These are phyloP conservation scores for Microbotryum lychnidis-dioicae DNA, from an alignment of 1,284 basidiomycete genomes.

Conservation along the genomic window DNA sequence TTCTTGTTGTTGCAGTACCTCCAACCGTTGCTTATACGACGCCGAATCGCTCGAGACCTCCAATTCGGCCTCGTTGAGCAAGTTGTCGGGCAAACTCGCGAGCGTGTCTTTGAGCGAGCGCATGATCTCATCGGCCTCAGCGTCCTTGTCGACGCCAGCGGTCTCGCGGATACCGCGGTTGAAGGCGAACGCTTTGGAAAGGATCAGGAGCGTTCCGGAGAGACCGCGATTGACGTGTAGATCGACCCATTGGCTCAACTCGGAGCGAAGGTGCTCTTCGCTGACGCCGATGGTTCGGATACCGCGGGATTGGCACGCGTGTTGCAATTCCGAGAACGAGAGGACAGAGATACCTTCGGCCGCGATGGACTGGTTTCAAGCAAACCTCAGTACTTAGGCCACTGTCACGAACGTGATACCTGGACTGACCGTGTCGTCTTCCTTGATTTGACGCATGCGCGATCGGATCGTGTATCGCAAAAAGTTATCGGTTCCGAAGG, in stretches of 20 bases:
- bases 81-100: conserved; percentile 84
- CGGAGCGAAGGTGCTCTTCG: conserved; percentile 59
- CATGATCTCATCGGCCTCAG: conserved; percentile 54
- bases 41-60: conserved; percentile 89
- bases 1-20: conserved; percentile 95
- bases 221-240: conserved; percentile 77
- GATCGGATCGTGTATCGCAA: conserved; percentile 85
- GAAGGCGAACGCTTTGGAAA: conserved; percentile 91
- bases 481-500: conserved; percentile 98
- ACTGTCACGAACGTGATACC: neutral
- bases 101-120: conserved; percentile 79
- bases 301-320: conserved; percentile 88
- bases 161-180: conserved; percentile 50
- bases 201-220: conserved; percentile 84
- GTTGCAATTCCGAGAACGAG: conserved; percentile 81
- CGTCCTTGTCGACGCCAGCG: conserved; percentile 38
- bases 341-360: conserved; percentile 82
- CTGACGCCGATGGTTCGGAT: conserved; percentile 60
- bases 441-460: conserved; percentile 71
- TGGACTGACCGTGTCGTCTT: conserved; percentile 64
- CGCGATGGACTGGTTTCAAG: conserved; percentile 58
- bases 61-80: conserved; percentile 95
- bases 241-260: conserved; percentile 87
- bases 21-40: conserved; percentile 95
- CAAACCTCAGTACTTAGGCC: neutral